Conservation (phyloP, 208 protist genomes). For the Porcisia hertigi region DNA sequence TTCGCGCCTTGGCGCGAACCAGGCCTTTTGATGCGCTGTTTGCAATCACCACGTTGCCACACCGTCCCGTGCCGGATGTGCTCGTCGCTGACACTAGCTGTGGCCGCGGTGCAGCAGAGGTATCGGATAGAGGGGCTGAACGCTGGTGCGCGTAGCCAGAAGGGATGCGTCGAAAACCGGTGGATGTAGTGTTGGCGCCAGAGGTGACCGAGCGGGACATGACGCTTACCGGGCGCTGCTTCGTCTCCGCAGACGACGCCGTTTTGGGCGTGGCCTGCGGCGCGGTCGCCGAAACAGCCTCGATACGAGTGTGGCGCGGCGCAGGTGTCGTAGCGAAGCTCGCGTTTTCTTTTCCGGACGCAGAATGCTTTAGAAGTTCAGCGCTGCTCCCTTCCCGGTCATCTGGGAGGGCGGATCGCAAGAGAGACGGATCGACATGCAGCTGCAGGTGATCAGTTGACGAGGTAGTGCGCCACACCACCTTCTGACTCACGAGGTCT, state of each 20-base stretch:
- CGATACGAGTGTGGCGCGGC: background rate
- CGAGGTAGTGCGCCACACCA: background rate
- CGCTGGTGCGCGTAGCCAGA: background rate
- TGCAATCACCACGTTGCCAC: background rate
- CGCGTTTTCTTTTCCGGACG: background rate
- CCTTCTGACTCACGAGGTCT: background rate
- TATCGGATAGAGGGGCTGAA: background rate
- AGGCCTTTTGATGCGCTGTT: background rate
- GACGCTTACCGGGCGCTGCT: background rate
- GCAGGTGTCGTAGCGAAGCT: background rate
- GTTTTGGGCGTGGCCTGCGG: background rate
- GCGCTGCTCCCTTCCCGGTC: background rate
- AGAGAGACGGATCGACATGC: background rate
- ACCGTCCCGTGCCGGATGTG: background rate
- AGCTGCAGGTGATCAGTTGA: background rate
- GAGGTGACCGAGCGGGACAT: background rate
- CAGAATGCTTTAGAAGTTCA: background rate
- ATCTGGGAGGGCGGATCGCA: too few relatives aligned
- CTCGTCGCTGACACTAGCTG: background rate
- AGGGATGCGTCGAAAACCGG: background rate
- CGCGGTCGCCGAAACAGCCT: background rate
- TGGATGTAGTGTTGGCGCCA: background rate
- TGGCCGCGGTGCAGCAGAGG: background rate
- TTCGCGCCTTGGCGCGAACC: slow-evolving; percentile 1
- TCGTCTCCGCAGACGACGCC: background rate